Percentiles rank a stretch among this genome's conserved stretches.
Conservation (phyloP, 2,329 filamentous ascomycete genomes). For the Fusarium irregulare region DNA sequence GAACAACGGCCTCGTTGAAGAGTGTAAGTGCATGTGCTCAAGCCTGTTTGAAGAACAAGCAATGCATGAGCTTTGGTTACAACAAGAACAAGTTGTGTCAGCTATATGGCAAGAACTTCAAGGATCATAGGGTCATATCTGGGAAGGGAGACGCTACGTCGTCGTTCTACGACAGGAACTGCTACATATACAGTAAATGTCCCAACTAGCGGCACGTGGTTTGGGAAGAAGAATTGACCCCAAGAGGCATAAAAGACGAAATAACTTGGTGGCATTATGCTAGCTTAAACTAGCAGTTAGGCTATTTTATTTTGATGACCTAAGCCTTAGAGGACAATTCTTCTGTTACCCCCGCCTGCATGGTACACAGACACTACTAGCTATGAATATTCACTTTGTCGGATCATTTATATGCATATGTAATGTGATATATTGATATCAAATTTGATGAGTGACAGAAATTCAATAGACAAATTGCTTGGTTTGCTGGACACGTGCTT, state of each 20-base stretch:
- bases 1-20: background rate
- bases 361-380: background rate
- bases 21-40: background rate
- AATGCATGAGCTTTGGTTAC: conserved; percentile 11
- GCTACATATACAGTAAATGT: background rate
- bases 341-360: too few species aligned
- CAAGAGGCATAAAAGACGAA: too few species aligned
- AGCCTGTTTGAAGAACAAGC: background rate
- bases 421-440: background rate
- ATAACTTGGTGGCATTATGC: too few species aligned
- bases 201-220: background rate
- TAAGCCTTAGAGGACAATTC: too few species aligned
- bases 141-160: background rate
- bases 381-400: background rate
- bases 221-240: too few species aligned
- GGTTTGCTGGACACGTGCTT: background rate
- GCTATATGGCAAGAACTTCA: background rate
- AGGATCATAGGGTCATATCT: background rate
- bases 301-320: too few species aligned
- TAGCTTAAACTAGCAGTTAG: too few species aligned
- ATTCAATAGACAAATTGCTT: background rate
- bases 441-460: background rate
- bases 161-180: background rate
- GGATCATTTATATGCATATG: accelerated
- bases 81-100: background rate